Conservation (phyloP, 192 early-diverging fungal genomes). For the Coemansia guatemalensis region DNA sequence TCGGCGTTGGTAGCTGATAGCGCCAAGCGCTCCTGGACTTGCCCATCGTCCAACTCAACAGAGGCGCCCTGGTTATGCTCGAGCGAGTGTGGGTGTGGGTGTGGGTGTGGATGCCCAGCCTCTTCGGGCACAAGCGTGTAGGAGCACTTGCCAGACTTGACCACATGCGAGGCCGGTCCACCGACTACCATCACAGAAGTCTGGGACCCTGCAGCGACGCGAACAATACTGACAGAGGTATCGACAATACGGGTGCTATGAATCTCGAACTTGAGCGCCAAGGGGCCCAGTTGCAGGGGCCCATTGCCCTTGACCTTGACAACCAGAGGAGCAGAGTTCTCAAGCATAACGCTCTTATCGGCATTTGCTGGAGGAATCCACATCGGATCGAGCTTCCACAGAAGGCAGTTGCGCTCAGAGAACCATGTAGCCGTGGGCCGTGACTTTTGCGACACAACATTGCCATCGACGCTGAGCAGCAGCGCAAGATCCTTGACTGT, state of each 20-base stretch:
- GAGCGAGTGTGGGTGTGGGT: neutral
- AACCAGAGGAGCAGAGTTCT: slow-evolving; percentile 15
- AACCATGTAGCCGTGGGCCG: slow-evolving; percentile 48
- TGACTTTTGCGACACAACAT: slow-evolving; percentile 31
- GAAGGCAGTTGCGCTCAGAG: slow-evolving; percentile 35
- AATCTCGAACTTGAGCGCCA: slow-evolving; percentile 40
- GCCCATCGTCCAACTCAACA: too few relatives aligned
- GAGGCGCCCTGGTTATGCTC: neutral
- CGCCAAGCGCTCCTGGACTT: too few relatives aligned
- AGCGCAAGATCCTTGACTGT: slow-evolving; percentile 22
- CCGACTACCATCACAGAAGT: slow-evolving; percentile 14
- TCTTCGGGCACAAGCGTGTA: slow-evolving; percentile 2
- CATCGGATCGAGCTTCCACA: slow-evolving; percentile 43
- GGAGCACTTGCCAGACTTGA: slow-evolving; percentile 44
- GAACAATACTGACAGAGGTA: slow-evolving; percentile 15
- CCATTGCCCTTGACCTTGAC: slow-evolving; percentile 25
- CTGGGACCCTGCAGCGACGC: slow-evolving; percentile 20
- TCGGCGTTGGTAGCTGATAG: too few relatives aligned
- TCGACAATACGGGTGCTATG: slow-evolving; percentile 15
- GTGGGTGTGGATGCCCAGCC: neutral
- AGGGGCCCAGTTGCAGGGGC: neutral
- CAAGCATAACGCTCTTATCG: slow-evolving; percentile 3
- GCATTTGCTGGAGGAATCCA: slow-evolving; percentile 9
- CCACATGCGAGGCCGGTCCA: slow-evolving; percentile 5
- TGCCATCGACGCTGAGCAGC: slow-evolving; percentile 33